Evolutionary conservation across 2,329 filamentous ascomycete genomes (phyloP).

Genomic region (Lecanosticta acicola): DNA sequence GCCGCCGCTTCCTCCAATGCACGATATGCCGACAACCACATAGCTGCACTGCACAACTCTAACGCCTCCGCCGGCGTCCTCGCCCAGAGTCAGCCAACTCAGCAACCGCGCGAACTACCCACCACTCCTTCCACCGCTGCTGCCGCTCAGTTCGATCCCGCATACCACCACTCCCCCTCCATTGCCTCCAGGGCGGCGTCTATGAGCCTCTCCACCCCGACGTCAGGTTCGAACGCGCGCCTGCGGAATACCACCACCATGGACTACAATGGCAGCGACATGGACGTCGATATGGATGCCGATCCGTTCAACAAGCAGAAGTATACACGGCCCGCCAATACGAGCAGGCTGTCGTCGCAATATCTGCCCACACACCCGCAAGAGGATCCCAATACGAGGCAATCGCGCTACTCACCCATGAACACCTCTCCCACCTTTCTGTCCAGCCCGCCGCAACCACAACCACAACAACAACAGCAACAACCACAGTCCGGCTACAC

Average conservation of each 20-base stretch:
- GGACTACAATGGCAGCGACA: constrained; percentile 36
- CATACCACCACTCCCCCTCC: constrained; percentile 10
- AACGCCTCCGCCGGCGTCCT: neutral
- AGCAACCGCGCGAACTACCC: neutral
- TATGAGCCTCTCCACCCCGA: constrained; percentile 18
- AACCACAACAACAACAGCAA: constrained; percentile 31
- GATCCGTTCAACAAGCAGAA: constrained; percentile 83
- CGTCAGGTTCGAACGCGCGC: constrained; percentile 6
- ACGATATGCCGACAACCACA: neutral
- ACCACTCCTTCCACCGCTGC: constrained; percentile 2
- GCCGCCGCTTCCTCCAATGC: neutral
- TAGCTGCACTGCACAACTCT: neutral
- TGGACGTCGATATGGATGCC: constrained; percentile 68
- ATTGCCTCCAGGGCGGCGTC: constrained; percentile 19
- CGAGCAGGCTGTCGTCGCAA: constrained; percentile 62
- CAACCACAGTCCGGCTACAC: constrained; percentile 28
- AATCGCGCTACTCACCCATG: constrained; percentile 94
- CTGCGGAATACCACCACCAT: constrained; percentile 11
- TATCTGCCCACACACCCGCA: constrained; percentile 44
- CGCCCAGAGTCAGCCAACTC: neutral
- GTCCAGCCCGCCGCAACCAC: constrained; percentile 50
- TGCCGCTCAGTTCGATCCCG: neutral
- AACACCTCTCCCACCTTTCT: constrained; percentile 73
- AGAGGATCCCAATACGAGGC: constrained; percentile 62
- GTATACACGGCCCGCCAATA: constrained; percentile 68